phyloP scores from a whole-genome alignment of 2,329 filamentous ascomycete species.

The Botrytis fragariae region DNA sequence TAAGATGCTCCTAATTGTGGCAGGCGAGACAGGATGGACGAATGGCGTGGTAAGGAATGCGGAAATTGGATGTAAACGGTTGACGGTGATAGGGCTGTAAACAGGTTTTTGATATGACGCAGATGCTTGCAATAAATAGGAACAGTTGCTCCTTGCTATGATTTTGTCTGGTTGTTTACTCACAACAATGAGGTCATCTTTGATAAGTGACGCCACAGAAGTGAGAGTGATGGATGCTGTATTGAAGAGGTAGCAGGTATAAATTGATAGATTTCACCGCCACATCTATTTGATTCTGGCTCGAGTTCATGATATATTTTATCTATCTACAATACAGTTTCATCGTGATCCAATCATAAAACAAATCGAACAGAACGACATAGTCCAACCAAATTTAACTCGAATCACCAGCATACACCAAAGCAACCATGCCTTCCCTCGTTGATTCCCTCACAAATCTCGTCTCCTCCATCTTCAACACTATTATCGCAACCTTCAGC shows the following conservation, averaged over 20 bases:
- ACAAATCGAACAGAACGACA: background rate
- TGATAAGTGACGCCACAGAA: constrained; percentile 6
- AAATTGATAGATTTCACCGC: constrained; percentile 6
- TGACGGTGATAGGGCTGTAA: background rate
- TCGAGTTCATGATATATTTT: background rate
- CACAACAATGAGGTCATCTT: constrained; percentile 4
- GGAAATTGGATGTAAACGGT: background rate
- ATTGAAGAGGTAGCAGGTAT: background rate
- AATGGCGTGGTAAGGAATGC: constrained; percentile 1
- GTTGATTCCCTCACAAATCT: constrained; percentile 29
- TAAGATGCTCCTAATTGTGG: background rate
- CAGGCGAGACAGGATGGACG: background rate
- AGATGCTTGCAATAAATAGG: background rate
- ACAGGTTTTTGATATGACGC: constrained; percentile 17
- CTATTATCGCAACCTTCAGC: constrained; percentile 29
- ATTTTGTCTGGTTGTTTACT: background rate
- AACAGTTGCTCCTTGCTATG: background rate
- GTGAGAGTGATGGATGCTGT: background rate
- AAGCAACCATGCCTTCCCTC: constrained; percentile 34
- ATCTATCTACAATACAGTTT: background rate
- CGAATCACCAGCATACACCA: constrained; percentile 3
- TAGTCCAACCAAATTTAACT: background rate
- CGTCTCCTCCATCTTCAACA: constrained; percentile 33
- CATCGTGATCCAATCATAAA: background rate
- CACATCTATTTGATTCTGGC: background rate